Evolutionary conservation across 306 rosid species (phyloP).

Genomic region (Astragalus membranaceus): DNA sequence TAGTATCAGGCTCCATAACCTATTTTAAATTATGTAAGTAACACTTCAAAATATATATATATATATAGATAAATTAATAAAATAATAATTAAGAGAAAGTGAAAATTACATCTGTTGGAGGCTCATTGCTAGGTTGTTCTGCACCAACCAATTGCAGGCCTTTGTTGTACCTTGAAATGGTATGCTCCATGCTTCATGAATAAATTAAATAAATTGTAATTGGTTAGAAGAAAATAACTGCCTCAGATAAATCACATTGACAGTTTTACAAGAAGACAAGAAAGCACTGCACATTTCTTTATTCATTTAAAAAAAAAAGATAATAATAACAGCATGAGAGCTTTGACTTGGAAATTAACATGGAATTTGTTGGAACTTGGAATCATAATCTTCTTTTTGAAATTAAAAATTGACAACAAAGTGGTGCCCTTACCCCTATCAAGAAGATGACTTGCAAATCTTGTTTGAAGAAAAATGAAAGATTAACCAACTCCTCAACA

Average conservation of each 20-base stretch:
- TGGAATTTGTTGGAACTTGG: neutral
- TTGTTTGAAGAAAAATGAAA: too few relatives aligned
- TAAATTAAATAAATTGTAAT: neutral
- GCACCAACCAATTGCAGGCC: constrained; percentile 18
- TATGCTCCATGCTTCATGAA: constrained; percentile 60
- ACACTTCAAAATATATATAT: neutral
- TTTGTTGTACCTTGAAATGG: constrained; percentile 45
- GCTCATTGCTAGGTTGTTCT: constrained; percentile 20
- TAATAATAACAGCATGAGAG: neutral
- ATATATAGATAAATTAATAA: neutral
- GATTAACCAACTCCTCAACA: too few relatives aligned
- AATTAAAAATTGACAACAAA: neutral
- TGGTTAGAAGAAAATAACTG: constrained; percentile 6
- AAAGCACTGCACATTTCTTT: neutral
- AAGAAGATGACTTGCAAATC: too few relatives aligned
- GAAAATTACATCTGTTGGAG: constrained; percentile 21
- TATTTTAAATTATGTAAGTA: constrained; percentile 1
- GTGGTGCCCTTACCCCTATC: neutral
- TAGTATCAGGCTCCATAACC: constrained; percentile 21
- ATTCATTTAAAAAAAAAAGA: neutral
- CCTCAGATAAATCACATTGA: neutral
- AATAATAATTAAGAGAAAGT: neutral
- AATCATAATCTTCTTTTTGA: neutral
- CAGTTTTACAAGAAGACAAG: too few relatives aligned
- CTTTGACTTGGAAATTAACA: neutral